Conservation (phyloP, 169 alveolate genomes). For the Plasmodium inui region DNA sequence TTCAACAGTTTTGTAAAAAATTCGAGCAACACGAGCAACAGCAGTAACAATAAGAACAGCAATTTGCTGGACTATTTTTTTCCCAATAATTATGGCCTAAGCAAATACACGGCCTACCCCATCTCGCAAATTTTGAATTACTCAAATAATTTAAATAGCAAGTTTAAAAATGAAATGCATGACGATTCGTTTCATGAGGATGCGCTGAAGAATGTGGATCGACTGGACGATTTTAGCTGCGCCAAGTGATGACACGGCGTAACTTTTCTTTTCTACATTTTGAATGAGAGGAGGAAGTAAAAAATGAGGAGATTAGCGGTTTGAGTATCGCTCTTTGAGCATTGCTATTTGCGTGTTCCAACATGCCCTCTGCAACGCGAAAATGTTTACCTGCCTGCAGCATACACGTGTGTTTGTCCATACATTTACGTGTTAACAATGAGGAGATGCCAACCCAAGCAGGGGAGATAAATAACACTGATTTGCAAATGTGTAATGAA, state of each 20-base stretch:
- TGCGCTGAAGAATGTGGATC: constrained; percentile 14
- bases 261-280: not conserved
- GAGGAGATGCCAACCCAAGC: not conserved
- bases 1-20: constrained; percentile 10
- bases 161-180: constrained; percentile 27
- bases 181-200: constrained; percentile 26
- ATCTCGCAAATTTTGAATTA: constrained; percentile 66
- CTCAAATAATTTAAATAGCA: constrained; percentile 16
- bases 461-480: not conserved
- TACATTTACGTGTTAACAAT: not conserved
- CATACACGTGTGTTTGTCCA: not conserved
- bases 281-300: not conserved
- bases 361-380: not conserved
- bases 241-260: not conserved
- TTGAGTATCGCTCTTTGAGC: not conserved
- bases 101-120: constrained; percentile 52
- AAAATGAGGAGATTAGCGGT: not conserved
- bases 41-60: constrained; percentile 59
- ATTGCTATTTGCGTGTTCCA: not conserved
- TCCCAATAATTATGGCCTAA: constrained; percentile 51
- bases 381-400: not conserved
- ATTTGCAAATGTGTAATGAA: not conserved
- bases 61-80: constrained; percentile 62
- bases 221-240: constrained; percentile 17
- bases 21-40: constrained; percentile 66